Base-by-base conservation (phyloP, 2,329 filamentous ascomycete genomes). In the Fusarium virguliforme region DNA sequence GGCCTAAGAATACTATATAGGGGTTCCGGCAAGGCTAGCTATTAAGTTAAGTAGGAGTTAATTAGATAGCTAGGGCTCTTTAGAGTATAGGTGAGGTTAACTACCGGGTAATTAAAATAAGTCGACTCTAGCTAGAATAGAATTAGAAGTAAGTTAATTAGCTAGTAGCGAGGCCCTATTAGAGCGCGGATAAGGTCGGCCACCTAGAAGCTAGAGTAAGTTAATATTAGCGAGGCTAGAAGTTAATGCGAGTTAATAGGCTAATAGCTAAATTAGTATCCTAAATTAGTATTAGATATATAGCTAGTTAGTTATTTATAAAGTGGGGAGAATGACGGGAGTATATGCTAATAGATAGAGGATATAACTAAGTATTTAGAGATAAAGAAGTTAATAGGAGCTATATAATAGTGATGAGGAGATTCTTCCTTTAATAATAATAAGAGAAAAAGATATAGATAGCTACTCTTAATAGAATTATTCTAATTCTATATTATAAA, bases 321-420 rank as follows among this genome's bases (percentile, higher is more conserved):
- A 32, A 26, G 32, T 32, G 32, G 51, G 51, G 35, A 55, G 51
- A 55, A 55, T 24, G 15, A 63, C 51, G 35, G 51, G 51, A 43
- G 53, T 32, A 35, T 32, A 30, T 50, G 40, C 26, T 8, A 55
- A 22, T 34, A 34, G 40, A 28, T 24, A 24, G 50, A 50, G 32
- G 53, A 43, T 5, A 9, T 34, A 50, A 48, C 60, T 53, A n/a
- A 63, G 78, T 15, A 81, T 94, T 51, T 43, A 12, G 57, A 60
- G 57, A 28, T 24, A 7, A 12, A 60, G 57, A 24, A 60, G 57
- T 40, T 12, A 60, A 50, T 51, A 18, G 57, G 41, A 51, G 43
- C 57, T 50, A 24, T 18, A 30, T 51, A 38, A 32, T 28, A 54
- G 48, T 15, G 15, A 46, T 15, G 35, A 37, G 35, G 35, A 37